These are phyloP conservation scores for Solanum corneliomulleri DNA, from an alignment of 257 asterid species.

Conservation along the genomic window DNA sequence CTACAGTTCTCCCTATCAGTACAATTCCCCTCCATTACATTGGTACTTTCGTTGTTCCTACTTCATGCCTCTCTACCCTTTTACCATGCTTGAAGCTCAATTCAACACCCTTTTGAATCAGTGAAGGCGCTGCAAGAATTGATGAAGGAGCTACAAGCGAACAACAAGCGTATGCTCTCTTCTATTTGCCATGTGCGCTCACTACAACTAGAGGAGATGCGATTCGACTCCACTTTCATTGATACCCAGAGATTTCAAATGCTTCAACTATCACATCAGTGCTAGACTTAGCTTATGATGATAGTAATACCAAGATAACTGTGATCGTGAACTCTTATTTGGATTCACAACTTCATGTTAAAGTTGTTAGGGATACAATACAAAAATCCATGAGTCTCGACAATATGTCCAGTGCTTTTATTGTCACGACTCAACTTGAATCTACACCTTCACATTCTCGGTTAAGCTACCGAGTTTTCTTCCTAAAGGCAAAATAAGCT, in stretches of 20 bases:
- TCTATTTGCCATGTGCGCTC: neutral
- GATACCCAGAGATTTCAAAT: neutral
- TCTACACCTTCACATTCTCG: neutral
- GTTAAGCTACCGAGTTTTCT: neutral
- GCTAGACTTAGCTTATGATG: neutral
- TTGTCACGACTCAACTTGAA: neutral
- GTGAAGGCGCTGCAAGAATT: neutral
- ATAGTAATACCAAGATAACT: neutral
- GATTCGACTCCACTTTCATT: neutral
- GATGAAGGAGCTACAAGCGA: neutral
- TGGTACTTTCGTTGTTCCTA: neutral
- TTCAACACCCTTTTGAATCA: neutral
- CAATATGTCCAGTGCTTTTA: neutral
- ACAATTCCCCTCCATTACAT: neutral
- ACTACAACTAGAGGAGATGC: neutral
- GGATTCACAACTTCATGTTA: neutral
- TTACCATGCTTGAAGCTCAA: neutral
- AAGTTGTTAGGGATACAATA: neutral
- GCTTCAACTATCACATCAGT: neutral
- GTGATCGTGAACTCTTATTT: neutral
- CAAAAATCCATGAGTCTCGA: neutral
- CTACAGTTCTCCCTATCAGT: neutral
- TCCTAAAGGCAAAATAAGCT: neutral
- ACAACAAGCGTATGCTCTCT: neutral
- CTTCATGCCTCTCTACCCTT: neutral